A percentile compares a stretch with the other conserved stretches of the same genome.
Conservation (phyloP, 306 rosid species). For the Trifolium dubium region DNA sequence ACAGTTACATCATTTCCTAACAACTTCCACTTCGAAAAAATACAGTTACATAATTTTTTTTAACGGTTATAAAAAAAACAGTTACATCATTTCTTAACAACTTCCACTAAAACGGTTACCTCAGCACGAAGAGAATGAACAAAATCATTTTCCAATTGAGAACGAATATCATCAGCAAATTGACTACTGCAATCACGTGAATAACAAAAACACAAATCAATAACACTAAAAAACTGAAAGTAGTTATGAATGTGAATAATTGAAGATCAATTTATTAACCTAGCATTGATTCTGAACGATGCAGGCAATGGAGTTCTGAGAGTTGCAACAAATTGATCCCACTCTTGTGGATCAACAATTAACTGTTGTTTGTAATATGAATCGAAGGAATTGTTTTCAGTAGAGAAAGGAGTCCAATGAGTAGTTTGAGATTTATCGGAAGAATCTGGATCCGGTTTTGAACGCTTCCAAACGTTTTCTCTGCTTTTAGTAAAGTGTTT, state of each 20-base stretch:
- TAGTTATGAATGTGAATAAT: not conserved
- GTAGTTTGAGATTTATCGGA: constrained; percentile 37
- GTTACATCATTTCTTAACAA: not conserved
- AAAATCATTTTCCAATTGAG: constrained; percentile 81
- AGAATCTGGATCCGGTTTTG: constrained; percentile 59
- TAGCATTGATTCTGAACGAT: constrained; percentile 84
- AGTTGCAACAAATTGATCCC: constrained; percentile 72
- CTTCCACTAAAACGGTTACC: constrained; percentile 40
- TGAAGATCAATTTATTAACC: constrained; percentile 46
- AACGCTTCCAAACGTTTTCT: constrained; percentile 94
- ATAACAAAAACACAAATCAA: not conserved
- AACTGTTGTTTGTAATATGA: constrained; percentile 79
- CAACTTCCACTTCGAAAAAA: too few relatives aligned
- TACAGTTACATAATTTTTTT: too few relatives aligned
- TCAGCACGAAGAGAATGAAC: constrained; percentile 74
- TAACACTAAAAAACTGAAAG: not conserved
- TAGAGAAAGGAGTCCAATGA: constrained; percentile 77
- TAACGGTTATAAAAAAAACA: not conserved
- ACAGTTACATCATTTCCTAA: too few relatives aligned
- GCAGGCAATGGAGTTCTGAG: constrained; percentile 93
- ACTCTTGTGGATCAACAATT: constrained; percentile 63
- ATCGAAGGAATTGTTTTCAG: constrained; percentile 68
- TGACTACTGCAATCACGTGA: constrained; percentile 70
- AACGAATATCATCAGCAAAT: constrained; percentile 73
- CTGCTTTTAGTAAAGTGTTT: constrained; percentile 78